Evolutionary conservation across 176 grass and related monocot species (phyloP).

Genomic region (Hordeum marinum): DNA sequence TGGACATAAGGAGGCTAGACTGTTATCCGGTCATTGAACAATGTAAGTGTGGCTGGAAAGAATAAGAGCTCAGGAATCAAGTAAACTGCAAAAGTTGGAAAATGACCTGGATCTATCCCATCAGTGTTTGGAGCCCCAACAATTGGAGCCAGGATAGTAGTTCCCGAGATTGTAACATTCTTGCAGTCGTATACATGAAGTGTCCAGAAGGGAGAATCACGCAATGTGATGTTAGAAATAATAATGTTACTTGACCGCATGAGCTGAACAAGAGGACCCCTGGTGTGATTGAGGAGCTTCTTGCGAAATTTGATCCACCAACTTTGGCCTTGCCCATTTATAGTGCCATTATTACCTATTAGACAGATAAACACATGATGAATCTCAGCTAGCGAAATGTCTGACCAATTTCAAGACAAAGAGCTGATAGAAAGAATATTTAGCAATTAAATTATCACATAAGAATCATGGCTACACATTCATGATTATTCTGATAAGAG

Average conservation of each 20-base stretch:
- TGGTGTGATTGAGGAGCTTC: constrained; percentile 66
- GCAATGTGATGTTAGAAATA: constrained; percentile 80
- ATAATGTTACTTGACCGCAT: constrained; percentile 69
- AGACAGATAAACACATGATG: neutral
- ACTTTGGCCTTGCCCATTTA: constrained; percentile 77
- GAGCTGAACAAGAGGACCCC: constrained; percentile 86
- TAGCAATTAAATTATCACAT: neutral
- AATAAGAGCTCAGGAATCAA: constrained; percentile 1
- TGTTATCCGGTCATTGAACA: neutral
- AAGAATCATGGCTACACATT: constrained; percentile 16
- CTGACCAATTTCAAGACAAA: neutral
- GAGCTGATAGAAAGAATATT: neutral
- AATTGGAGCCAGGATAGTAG: constrained; percentile 77
- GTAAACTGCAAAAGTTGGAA: neutral
- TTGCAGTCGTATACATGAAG: constrained; percentile 88
- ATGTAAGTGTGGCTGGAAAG: neutral
- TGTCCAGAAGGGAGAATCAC: constrained; percentile 92
- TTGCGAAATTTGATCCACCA: constrained; percentile 79
- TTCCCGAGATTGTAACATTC: constrained; percentile 68
- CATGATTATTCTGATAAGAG: neutral
- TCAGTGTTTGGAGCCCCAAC: constrained; percentile 82
- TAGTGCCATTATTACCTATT: constrained; percentile 87
- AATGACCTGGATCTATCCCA: constrained; percentile 88
- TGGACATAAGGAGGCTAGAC: neutral
- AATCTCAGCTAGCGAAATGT: neutral